A percentile compares a stretch with the other conserved stretches of the same genome.
Evolutionary conservation across 352 stramenopile genomes (phyloP).

Genomic region (Blastocystis sp.): DNA sequence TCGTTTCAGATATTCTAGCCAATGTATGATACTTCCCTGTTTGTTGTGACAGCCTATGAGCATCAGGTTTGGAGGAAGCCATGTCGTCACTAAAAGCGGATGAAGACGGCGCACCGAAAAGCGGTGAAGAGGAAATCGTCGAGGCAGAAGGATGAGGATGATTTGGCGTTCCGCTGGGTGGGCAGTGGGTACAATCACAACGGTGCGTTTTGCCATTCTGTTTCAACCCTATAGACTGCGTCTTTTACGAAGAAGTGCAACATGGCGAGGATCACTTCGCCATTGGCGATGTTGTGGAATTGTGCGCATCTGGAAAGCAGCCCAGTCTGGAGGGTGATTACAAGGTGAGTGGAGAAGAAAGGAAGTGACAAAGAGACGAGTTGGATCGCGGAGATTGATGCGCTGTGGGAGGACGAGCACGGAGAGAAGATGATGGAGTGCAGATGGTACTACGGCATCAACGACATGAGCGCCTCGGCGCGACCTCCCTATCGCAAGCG

Average conservation of each 20-base stretch:
- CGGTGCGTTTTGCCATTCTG: background rate
- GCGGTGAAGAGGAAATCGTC: background rate
- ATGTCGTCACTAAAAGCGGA: background rate
- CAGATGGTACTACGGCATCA: conserved; percentile 46
- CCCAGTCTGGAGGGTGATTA: conserved; percentile 25
- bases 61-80: background rate
- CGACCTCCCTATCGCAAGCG: conserved; percentile 55
- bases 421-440: conserved; percentile 53
- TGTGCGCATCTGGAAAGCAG: conserved; percentile 1
- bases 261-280: conserved; percentile 40
- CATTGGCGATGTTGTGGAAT: conserved; percentile 44
- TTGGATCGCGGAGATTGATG: conserved; percentile 55
- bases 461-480: conserved; percentile 23
- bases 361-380: conserved; percentile 13
- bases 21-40: conserved; percentile 60
- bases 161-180: conserved; percentile 30
- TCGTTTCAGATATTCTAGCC: conserved; percentile 55
- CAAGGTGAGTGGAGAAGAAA: background rate
- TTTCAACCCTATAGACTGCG: background rate
- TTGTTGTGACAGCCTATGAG: background rate
- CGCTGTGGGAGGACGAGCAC: conserved; percentile 55
- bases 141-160: background rate
- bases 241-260: conserved; percentile 8
- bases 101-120: background rate
- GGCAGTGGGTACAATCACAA: conserved; percentile 9